Evolutionary conservation across 2,329 filamentous ascomycete species (phyloP).

Genomic region (Pyricularia sp.): DNA sequence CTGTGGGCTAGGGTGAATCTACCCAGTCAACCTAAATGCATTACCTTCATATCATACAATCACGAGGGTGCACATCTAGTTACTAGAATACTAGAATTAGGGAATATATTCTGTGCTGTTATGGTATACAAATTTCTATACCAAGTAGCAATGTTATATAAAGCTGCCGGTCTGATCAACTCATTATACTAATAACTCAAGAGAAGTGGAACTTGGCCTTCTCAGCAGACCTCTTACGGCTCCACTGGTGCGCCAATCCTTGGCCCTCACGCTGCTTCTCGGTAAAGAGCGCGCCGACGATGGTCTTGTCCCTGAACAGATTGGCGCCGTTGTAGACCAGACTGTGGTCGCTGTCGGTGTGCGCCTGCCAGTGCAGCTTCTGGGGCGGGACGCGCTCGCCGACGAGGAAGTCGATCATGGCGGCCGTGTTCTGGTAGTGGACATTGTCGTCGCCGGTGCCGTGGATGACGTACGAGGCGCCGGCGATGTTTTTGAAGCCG

Average conservation of each 20-base stretch:
- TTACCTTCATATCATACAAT: not conserved
- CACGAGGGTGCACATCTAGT: not conserved
- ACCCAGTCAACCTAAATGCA: not conserved
- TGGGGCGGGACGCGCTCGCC: slow-evolving; percentile 76
- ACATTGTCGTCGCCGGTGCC: slow-evolving; percentile 96
- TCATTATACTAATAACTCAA: not conserved
- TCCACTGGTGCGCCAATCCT: slow-evolving; percentile 12
- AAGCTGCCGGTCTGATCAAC: not conserved
- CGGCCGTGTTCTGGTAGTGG: slow-evolving; percentile 88
- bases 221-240: slow-evolving; percentile 5
- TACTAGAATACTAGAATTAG: not conserved
- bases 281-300: slow-evolving; percentile 30
- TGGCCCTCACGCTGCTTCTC: slow-evolving; percentile 40
- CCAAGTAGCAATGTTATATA: not conserved
- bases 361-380: slow-evolving; percentile 67
- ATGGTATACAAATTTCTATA: not conserved
- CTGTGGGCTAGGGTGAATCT: not conserved
- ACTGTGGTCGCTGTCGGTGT: slow-evolving; percentile 88
- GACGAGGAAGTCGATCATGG: slow-evolving; percentile 76
- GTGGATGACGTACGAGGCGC: slow-evolving; percentile 90
- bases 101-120: not conserved
- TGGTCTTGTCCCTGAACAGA: slow-evolving; percentile 71
- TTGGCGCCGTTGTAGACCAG: slow-evolving; percentile 94
- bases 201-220: slow-evolving; percentile 2
- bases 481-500: slow-evolving; percentile 57